Evolutionary conservation across 345 rosid genomes (phyloP), one percentile per base, ranked within the genome.

Genomic region (Gynandropsis gynandra): DNA sequence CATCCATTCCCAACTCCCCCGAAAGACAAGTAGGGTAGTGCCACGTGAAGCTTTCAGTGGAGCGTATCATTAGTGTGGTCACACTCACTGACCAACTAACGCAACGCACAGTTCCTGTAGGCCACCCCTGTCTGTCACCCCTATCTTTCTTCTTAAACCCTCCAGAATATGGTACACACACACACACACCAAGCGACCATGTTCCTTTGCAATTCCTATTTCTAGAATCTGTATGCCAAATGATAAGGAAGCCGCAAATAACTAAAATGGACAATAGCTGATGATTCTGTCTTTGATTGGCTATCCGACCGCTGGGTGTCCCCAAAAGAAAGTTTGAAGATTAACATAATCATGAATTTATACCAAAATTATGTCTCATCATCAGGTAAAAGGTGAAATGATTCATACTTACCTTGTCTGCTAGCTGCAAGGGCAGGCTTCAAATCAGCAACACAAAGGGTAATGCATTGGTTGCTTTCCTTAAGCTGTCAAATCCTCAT

Each of bases 401-500:
- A 58, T 21, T 52, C 44, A 13, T 39, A 36, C 52, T 65, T 39
- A 36, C 52, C 58, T 58, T 58, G 54, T 65, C 69, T 37, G 38
- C 34, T 58, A 58, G 64, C 64, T 19, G 37, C 59, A 65, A 66
- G 47, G 52, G 40, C 52, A 46, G 56, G 68, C 62, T 59, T 46
- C 56, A 47, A 49, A 50, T 67, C 67, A 61, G 70, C 20, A 66
- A 45, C 75, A 70, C 70, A 47, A 47, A 51, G 15, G 41, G 47
- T 33, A 52, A 69, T 48, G 54, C 65, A 58, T 52, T 61, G 63
- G 72, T 58, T 63, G 68, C 67, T 62, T 60, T 65, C 67, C 58
- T 65, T 58, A 58, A 40, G 56, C 60, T 69, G 76, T 74, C 72
- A 69, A 61, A 59, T 42, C 58, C 73, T 54, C 60, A 51, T 45